Evolutionary conservation across 345 rosid species (phyloP).

Genomic region (Diplotaxis tenuifolia): DNA sequence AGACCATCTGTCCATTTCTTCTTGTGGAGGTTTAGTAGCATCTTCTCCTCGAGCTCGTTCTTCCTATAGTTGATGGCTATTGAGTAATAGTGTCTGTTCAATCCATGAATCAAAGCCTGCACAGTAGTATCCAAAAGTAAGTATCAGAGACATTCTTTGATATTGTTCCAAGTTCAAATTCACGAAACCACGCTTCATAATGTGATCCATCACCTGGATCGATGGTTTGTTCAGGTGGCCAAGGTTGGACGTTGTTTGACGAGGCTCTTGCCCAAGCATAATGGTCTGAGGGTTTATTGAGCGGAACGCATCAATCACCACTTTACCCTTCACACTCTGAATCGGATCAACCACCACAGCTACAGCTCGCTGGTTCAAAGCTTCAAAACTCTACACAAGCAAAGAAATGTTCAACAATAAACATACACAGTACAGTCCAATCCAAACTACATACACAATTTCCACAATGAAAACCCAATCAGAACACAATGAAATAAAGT

Average conservation of each 20-base stretch:
- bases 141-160: constrained; percentile 12
- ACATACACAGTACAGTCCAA: not conserved
- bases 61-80: constrained; percentile 97
- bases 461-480: not conserved
- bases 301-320: constrained; percentile 98
- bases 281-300: constrained; percentile 95
- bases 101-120: constrained; percentile 97
- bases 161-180: no score
- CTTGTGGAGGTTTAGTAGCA: constrained; percentile 96
- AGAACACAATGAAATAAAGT: not conserved
- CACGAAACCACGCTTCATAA: not conserved
- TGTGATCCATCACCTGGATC: constrained; percentile 62
- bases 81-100: constrained; percentile 97
- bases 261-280: constrained; percentile 99
- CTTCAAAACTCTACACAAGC: constrained; percentile 89
- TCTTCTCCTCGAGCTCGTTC: constrained; percentile 97
- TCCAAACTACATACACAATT: no score
- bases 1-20: constrained; percentile 99
- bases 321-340: constrained; percentile 97
- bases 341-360: constrained; percentile 99
- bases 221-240: constrained; percentile 99
- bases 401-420: constrained; percentile 3
- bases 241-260: constrained; percentile 97
- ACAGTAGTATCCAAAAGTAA: constrained; percentile 7
- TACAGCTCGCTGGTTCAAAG: constrained; percentile 95